Base-by-base conservation (phyloP, 176 grass and related monocot species). In the Dendrocalamus sinicus region DNA sequence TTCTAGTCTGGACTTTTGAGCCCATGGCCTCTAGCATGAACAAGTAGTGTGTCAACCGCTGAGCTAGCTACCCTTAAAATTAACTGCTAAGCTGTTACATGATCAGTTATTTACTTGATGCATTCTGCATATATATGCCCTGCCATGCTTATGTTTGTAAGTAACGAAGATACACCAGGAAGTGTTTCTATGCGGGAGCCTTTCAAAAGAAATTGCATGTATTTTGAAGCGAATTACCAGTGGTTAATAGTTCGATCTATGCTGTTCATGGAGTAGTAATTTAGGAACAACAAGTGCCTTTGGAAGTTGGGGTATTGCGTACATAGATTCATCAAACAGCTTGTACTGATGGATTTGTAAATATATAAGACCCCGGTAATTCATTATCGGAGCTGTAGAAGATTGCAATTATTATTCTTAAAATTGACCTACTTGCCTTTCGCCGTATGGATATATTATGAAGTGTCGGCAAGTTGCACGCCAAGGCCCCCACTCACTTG, bases 381-480 rank as follows among this genome's bases (percentile, higher is more conserved):
- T 5, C 46, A 69, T 40, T 12, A 66, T 55, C 15, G 14, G 61
- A 40, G 28, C 28, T 77, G 66, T 11, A 14, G 54, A 73, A 73
- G 58, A 63, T 53, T 66, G 69, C 9, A 30, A 30, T 30, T 30
- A 52, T 52, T 72, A 44, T 73, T 9, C 30, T 53, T 72, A 72
- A 76, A 76, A 28, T 85, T 77, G 62, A 20, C 45, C 47, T 32
- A 69, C 20, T 26, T 68, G 16, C 1, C 32, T 65, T 32, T 63
- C 58, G 12, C 55, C 54, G 12, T 72, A 22, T 44, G 6, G 17
- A 71, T 78, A 71, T 78, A 77, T 72, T 52, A 22, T 44, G 15
- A 54, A 77, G 80, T 53, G 51, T 23, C 66, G 16, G 11, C 59
- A 81, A 74, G 45, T 53, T 78, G 28, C 72, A 61, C 4, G 7